A percentile compares a stretch with the other conserved stretches of the same genome.
These are phyloP conservation scores for Aspergillus tanneri DNA, from an alignment of 2,329 filamentous ascomycete genomes.

Conservation along the genomic window DNA sequence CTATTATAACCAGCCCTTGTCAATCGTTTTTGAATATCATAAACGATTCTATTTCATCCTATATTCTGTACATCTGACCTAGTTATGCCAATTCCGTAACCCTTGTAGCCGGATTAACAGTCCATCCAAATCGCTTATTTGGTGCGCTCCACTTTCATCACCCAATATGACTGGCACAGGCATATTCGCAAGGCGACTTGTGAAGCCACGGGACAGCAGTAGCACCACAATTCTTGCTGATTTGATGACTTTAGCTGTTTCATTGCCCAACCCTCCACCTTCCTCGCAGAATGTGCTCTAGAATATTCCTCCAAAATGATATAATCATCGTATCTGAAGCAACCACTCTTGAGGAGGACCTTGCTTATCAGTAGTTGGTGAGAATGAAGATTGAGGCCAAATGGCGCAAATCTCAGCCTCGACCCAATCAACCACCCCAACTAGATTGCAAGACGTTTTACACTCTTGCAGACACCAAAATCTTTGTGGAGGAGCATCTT, in stretches of 20 bases:
- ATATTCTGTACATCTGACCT: no score
- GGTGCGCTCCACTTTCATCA: constrained; percentile 41
- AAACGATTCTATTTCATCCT: no score
- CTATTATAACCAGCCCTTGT: no score
- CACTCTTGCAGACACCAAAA: constrained; percentile 42
- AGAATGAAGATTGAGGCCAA: constrained; percentile 42
- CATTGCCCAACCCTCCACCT: constrained; percentile 27
- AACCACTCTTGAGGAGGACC: constrained; percentile 39
- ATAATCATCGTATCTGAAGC: constrained; percentile 38
- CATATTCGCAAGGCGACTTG: constrained; percentile 40
- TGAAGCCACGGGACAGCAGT: constrained; percentile 40
- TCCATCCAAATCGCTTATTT: constrained; percentile 41
- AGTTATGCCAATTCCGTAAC: constrained; percentile 22
- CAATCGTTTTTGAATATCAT: no score
- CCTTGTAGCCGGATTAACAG: constrained; percentile 14
- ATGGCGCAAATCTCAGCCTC: constrained; percentile 43
- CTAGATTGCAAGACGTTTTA: constrained; percentile 39
- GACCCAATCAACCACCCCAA: constrained; percentile 46
- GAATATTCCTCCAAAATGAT: constrained; percentile 30
- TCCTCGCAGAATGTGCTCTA: constrained; percentile 35
- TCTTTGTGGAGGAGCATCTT: constrained; percentile 44
- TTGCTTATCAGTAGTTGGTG: constrained; percentile 35
- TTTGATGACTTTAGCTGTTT: constrained; percentile 30
- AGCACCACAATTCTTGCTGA: constrained; percentile 36
- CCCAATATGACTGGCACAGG: constrained; percentile 39